Evolutionary conservation across 305 asterid species (phyloP), one percentile per base, ranked within the genome.

Genomic region (Ajuga reptans): DNA sequence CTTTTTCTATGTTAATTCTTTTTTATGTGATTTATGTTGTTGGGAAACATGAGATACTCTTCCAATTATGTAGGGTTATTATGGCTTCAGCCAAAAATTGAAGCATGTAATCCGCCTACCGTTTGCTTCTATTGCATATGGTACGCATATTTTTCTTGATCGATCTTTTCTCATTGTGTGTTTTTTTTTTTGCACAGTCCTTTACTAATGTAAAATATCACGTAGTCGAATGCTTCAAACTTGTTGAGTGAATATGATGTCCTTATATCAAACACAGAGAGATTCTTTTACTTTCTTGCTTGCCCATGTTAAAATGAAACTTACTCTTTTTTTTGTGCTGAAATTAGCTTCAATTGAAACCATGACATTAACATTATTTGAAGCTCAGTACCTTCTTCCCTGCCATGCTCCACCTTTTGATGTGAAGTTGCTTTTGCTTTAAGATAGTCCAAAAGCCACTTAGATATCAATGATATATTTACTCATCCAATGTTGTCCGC

Each of bases 71-170:
- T 76, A 91, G 99, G 99, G 99, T 68, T 93, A 91, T 81, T 93
- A 93, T 69, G 85, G 90, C 71, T 91, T 87, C 87, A 93, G 99
- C 85, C 97, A 93, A 83, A 93, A 91, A 84, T 80, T 93, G 95
- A 93, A 93, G 87, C 96, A 87, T 72, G 68, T 93, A 66, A 78
- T 93, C 72, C 96, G 91, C 78, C 84, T 93, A 47, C 99, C 99
- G 15, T 91, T 90, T 86, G 96, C 94, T 72, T 74, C 91, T 50
- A 72, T 84, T 60, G 83, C 97, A 27, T 93, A 93, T 78, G 99
- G 99, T 93, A 86, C 41, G 81, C 73, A 47, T 63, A 5, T 64
- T 72, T 67, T 72, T 66, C 53, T 21, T 65, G 46, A 42, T 71
- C 17, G 29, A 65, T 74, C 60, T 43, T 53, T 31, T 43, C 27